Evolutionary conservation across 2,329 filamentous ascomycete species (phyloP), one percentile per base, ranked within the genome.

Genomic region (Aureobasidium leucospermi): DNA sequence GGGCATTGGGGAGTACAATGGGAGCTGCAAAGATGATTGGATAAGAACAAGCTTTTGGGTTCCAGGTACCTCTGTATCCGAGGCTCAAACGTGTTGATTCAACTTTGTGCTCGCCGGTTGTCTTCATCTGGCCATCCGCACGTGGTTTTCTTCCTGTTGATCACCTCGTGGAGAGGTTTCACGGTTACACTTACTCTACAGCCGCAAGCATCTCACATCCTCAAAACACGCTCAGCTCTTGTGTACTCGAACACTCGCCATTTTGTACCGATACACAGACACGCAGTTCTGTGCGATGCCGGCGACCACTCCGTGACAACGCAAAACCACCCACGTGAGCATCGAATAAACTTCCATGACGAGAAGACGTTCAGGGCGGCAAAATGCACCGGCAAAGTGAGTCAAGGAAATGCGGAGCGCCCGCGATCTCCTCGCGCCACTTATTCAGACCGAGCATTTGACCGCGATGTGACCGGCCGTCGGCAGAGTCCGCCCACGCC

Each of bases 351-450:
- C 16, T n/a, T 1, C 39, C 32, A 28, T 28, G 38, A 46, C 42
- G 23, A 48, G 43, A 39, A 42, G 55, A 58, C 55, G 43, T 58
- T 23, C 19, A 6, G 19, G 10, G 10, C 55, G 55, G 55, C 38
- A 58, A 58, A 47, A 47, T 7, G n/a, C 42, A 48, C 55, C 55
- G 43, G 55, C 28, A 58, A 32, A 58, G 53, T 41, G 55, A 58
- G 43, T 58, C 55, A 58, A 28, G 13, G 39, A 15, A 16, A n/a
- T 57, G 52, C 32, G 52, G 52, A 57, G 52, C 52, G 13, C 32
- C 52, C 52, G 15, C 52, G 46, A 6, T 42, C 19, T n/a, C 5
- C 11, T 6, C 6, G 29, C 39, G 31, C 52, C 31, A 45, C 39
- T 57, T 46, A 57, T 57, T 57, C 52, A 57, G 16, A 45, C 29